Conservation (phyloP, 176 grass and related monocot genomes). For the Panicum miliaceum region DNA sequence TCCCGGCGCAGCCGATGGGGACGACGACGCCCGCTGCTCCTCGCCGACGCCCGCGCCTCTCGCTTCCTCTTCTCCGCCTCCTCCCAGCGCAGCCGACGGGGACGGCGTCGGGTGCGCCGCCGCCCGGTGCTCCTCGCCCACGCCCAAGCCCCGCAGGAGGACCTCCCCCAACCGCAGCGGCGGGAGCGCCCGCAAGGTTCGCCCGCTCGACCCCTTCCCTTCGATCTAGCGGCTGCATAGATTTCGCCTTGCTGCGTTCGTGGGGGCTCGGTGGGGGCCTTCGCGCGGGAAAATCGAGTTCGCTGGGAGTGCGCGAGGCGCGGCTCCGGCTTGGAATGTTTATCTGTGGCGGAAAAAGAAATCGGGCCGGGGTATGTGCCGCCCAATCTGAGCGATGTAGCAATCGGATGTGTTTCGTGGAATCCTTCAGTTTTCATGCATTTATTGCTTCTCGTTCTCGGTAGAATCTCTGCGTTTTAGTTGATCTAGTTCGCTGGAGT, state of each 20-base stretch:
- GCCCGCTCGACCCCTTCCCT: neutral
- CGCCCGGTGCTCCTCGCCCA: conserved; percentile 45
- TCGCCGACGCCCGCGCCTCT: conserved; percentile 21
- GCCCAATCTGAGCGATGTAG: neutral
- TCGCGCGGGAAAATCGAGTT: neutral
- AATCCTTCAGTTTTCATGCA: neutral
- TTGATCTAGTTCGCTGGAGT: neutral
- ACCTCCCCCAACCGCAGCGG: conserved; percentile 48
- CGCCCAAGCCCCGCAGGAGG: conserved; percentile 35
- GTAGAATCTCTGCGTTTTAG: neutral
- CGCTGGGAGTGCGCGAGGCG: neutral
- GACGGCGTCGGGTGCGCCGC: neutral
- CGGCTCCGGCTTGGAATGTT: neutral
- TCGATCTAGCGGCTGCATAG: neutral
- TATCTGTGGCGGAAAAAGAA: neutral
- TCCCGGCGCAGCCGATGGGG: conserved; percentile 13
- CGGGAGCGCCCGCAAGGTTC: conserved; percentile 52
- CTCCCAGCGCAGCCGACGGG: conserved; percentile 12
- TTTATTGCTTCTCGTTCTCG: neutral
- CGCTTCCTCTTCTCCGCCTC: conserved; percentile 25
- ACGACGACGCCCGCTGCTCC: neutral
- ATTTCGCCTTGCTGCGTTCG: neutral
- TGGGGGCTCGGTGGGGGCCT: neutral
- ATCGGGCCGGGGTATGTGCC: neutral
- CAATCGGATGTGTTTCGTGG: neutral